Evolutionary conservation across 495 filamentous ascomycete species (phyloP).

Genomic region (Talaromyces nanjingensis): DNA sequence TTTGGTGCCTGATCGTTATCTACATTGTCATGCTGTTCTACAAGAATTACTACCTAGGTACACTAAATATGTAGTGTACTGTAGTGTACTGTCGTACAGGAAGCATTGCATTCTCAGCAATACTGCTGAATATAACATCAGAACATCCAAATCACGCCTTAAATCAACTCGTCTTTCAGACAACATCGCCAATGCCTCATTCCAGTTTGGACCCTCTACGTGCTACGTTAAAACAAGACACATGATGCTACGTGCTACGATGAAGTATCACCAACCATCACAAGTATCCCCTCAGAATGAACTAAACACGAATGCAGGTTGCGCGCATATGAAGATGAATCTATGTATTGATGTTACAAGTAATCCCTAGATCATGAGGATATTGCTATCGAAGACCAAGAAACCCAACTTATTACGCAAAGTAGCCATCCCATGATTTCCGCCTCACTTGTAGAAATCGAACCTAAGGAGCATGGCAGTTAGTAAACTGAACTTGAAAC

Average conservation of each 20-base stretch:
- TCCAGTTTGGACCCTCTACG: too few species aligned
- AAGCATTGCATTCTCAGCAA: neutral
- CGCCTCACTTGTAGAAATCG: constrained; percentile 50
- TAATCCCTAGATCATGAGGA: constrained; percentile 20
- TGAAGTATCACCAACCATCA: neutral
- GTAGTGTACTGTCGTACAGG: neutral
- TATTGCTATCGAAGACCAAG: constrained; percentile 13
- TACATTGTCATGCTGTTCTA: neutral
- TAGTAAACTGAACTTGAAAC: constrained; percentile 2
- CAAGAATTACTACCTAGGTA: too few species aligned
- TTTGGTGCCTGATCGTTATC: neutral
- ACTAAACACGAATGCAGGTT: neutral
- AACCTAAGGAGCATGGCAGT: constrained; percentile 29
- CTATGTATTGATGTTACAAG: constrained; percentile 34
- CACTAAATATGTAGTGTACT: neutral
- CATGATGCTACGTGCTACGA: neutral
- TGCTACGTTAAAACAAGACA: neutral
- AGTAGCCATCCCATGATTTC: neutral
- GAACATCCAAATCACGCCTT: too few species aligned
- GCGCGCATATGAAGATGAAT: neutral
- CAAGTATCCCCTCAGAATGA: neutral
- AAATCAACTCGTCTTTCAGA: too few species aligned
- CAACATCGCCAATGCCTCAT: too few species aligned
- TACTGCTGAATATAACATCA: neutral
- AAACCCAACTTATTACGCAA: neutral